Evolutionary conservation across 2,329 filamentous ascomycete species (phyloP).

Genomic region (Colletotrichum eleusines): DNA sequence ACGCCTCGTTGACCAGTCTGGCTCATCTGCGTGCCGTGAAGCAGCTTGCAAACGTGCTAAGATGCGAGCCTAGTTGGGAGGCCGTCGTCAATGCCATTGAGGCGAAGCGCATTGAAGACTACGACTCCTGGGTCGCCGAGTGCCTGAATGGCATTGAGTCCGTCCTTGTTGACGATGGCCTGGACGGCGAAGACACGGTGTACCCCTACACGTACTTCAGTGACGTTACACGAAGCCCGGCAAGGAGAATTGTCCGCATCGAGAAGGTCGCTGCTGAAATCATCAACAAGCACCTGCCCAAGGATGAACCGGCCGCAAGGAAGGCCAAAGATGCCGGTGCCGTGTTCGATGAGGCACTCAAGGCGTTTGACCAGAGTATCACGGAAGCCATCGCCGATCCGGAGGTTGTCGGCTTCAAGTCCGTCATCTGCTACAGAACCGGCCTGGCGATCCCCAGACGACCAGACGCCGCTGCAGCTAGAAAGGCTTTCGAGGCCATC

Average conservation of each 20-base stretch:
- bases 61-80: slow-evolving; percentile 73
- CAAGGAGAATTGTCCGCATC: slow-evolving; percentile 82
- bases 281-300: slow-evolving; percentile 60
- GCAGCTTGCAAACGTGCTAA: slow-evolving; percentile 75
- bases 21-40: slow-evolving; percentile 77
- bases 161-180: slow-evolving; percentile 82
- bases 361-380: slow-evolving; percentile 59
- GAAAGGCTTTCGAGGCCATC: slow-evolving; percentile 55
- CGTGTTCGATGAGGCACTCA: slow-evolving; percentile 52
- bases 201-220: slow-evolving; percentile 75
- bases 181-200: slow-evolving; percentile 64
- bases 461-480: slow-evolving; percentile 57
- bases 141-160: slow-evolving; percentile 81
- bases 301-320: slow-evolving; percentile 43
- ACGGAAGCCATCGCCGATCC: slow-evolving; percentile 69
- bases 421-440: slow-evolving; percentile 83
- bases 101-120: slow-evolving; percentile 57
- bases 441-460: slow-evolving; percentile 71
- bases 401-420: slow-evolving; percentile 84
- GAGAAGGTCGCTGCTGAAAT: slow-evolving; percentile 77
- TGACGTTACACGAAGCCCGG: slow-evolving; percentile 71
- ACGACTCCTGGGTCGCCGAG: slow-evolving; percentile 68
- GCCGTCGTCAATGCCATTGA: slow-evolving; percentile 60
- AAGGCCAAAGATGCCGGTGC: slow-evolving; percentile 45
- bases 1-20: slow-evolving; percentile 71